phyloP scores from a whole-genome alignment of 148 eudicot genomes.

The Cornus florida region DNA sequence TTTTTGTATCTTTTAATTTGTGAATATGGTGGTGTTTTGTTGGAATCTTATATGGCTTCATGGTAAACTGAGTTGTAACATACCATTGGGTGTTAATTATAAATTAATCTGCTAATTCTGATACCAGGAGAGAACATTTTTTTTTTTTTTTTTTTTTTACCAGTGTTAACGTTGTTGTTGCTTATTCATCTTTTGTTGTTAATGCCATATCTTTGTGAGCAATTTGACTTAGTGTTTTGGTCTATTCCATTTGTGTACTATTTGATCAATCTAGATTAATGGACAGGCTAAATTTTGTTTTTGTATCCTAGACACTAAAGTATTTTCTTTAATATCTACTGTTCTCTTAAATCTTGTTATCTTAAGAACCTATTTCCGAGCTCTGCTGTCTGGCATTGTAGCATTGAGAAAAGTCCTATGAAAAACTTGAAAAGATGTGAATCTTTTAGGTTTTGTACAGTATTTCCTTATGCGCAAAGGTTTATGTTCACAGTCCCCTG shows the following conservation, averaged over 20 bases:
- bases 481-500: too few species aligned
- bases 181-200: too few species aligned
- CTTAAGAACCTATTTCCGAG: neutral
- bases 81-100: too few species aligned
- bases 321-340: neutral
- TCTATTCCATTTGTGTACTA: neutral
- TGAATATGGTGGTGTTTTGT: too few species aligned
- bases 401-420: constrained; percentile 87
- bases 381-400: constrained; percentile 37
- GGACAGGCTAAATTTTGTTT: neutral
- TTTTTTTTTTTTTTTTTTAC: too few species aligned
- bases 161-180: too few species aligned
- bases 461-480: neutral
- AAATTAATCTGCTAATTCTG: too few species aligned
- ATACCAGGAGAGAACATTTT: too few species aligned
- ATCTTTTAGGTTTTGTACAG: constrained; percentile 1
- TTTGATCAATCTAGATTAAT: neutral
- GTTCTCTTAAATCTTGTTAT: neutral
- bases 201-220: too few species aligned
- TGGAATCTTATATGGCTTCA: too few species aligned
- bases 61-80: too few species aligned
- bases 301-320: neutral
- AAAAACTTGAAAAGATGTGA: constrained; percentile 88
- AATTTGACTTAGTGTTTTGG: neutral
- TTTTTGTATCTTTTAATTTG: too few species aligned